A percentile compares a stretch with the other conserved stretches of the same genome.
phyloP scores from a whole-genome alignment of 371 early-diverging fungal genomes.

The Actinomucor elegans region DNA sequence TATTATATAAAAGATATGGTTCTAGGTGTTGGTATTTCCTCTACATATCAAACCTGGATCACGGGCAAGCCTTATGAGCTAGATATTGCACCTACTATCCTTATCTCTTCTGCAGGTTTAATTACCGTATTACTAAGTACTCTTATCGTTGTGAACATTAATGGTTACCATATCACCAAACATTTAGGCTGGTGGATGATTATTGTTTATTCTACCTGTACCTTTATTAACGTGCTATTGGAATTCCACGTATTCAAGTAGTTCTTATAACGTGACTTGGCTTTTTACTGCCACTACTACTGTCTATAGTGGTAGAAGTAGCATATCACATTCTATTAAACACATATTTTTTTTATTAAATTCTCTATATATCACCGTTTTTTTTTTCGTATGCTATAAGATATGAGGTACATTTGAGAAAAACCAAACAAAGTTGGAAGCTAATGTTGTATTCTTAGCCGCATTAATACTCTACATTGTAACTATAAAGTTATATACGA shows the following conservation, averaged over 20 bases:
- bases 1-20: slow-evolving; percentile 59
- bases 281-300: too few species aligned
- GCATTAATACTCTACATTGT: background rate
- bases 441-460: background rate
- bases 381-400: background rate
- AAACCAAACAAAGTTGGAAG: background rate
- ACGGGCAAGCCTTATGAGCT: slow-evolving; percentile 45
- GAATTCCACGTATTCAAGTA: slow-evolving; percentile 36
- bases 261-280: background rate
- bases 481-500: slow-evolving; percentile 12
- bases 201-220: slow-evolving; percentile 49
- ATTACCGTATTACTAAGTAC: slow-evolving; percentile 53
- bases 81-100: slow-evolving; percentile 54
- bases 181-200: slow-evolving; percentile 58
- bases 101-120: slow-evolving; percentile 54
- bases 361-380: too few species aligned
- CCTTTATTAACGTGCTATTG: slow-evolving; percentile 46
- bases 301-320: too few species aligned
- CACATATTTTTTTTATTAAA: background rate
- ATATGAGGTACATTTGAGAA: background rate
- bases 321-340: background rate
- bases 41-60: slow-evolving; percentile 51
- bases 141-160: slow-evolving; percentile 49
- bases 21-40: slow-evolving; percentile 77
- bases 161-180: slow-evolving; percentile 49